Conservation (phyloP, 2,329 filamentous ascomycete genomes). For the Penicillium sp. region DNA sequence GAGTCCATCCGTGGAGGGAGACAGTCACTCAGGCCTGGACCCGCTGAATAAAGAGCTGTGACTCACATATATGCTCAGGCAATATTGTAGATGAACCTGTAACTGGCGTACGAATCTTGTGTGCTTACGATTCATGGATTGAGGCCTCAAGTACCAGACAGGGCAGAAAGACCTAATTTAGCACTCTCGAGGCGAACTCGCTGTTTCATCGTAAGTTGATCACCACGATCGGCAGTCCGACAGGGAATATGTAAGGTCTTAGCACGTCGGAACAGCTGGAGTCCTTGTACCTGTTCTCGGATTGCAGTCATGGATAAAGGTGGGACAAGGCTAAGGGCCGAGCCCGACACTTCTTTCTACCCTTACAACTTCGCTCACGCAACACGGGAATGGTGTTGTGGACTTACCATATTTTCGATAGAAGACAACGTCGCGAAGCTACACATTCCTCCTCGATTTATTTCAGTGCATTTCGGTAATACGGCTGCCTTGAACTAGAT, state of each 20-base stretch:
- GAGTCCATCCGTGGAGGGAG: not conserved
- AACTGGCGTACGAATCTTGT: not conserved
- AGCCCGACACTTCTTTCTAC: conserved; percentile 9
- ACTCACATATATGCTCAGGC: not conserved
- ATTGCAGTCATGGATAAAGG: conserved; percentile 7
- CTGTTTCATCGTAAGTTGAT: not conserved
- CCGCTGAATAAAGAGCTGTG: not conserved
- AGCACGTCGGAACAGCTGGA: conserved; percentile 12
- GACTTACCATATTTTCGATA: not conserved
- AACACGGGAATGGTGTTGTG: conserved; percentile 2
- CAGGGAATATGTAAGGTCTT: conserved; percentile 5
- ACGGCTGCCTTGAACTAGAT: not conserved
- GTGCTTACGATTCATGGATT: not conserved
- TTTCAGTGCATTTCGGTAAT: not conserved
- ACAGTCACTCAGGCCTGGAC: not conserved
- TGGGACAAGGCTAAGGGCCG: conserved; percentile 17
- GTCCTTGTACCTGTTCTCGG: conserved; percentile 3
- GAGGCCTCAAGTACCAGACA: not conserved
- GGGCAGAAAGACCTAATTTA: not conserved
- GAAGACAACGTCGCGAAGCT: not conserved
- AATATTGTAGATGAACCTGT: not conserved
- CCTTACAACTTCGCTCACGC: not conserved
- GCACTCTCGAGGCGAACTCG: not conserved
- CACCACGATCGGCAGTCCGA: not conserved
- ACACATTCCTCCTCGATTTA: not conserved